Conservation (phyloP, 2,329 filamentous ascomycete species). For the Cytospora paraplurivora region DNA sequence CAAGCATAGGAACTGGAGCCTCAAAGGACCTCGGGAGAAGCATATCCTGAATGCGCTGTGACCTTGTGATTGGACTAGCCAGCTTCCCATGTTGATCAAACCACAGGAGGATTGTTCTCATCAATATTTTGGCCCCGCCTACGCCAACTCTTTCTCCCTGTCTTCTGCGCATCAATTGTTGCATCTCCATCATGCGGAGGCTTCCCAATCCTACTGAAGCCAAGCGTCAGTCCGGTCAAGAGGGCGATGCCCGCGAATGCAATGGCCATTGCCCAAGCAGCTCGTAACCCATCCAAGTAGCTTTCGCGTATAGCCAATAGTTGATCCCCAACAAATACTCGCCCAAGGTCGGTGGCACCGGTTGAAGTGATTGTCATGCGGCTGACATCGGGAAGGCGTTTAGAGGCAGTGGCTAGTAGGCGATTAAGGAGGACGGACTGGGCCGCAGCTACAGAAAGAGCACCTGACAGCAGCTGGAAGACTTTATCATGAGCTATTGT, state of each 20-base stretch:
- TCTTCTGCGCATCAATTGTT: no score
- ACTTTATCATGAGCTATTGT: no score
- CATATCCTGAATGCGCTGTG: no score
- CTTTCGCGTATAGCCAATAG: slow-evolving; percentile 53
- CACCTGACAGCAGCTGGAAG: slow-evolving; percentile 48
- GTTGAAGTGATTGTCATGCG: slow-evolving; percentile 36
- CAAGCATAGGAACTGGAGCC: no score
- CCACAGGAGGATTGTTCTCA: no score
- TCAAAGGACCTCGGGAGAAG: no score
- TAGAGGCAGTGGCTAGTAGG: slow-evolving; percentile 35
- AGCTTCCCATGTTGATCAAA: no score
- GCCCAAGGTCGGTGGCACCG: slow-evolving; percentile 53
- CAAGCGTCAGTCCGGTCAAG: not conserved
- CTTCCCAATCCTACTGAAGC: no score
- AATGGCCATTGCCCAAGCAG: not conserved
- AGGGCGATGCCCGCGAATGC: not conserved
- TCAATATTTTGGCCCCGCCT: no score
- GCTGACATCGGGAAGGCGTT: slow-evolving; percentile 34
- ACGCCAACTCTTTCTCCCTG: no score
- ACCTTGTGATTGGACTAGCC: no score
- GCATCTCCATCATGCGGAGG: no score
- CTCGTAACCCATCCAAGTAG: slow-evolving; percentile 46
- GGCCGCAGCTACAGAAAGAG: slow-evolving; percentile 48
- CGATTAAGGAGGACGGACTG: slow-evolving; percentile 43
- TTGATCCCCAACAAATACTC: slow-evolving; percentile 45